These are phyloP conservation scores for Sporothrix phasma DNA, from an alignment of 2,329 filamentous ascomycete genomes.

Conservation along the genomic window DNA sequence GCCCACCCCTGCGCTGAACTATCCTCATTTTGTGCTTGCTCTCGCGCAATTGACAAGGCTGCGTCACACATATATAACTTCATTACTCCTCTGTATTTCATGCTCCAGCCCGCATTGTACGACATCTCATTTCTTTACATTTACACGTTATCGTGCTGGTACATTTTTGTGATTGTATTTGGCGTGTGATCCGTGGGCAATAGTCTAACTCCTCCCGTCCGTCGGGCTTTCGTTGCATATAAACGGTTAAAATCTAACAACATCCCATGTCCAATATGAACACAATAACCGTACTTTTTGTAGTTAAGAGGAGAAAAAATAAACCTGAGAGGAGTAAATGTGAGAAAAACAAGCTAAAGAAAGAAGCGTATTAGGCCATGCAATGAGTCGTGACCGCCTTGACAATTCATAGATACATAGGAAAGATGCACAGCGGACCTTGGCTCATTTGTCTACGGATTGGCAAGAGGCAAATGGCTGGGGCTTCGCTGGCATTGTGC, in stretches of 20 bases:
- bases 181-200: too few relatives aligned
- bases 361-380: too few relatives aligned
- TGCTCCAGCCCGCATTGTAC: neutral
- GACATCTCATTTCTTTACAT: neutral
- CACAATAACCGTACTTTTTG: neutral
- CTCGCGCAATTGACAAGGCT: neutral
- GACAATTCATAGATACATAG: neutral
- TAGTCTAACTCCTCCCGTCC: too few relatives aligned
- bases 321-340: slow-evolving; percentile 5
- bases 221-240: too few relatives aligned
- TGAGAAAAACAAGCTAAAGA: neutral
- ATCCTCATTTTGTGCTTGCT: too few relatives aligned
- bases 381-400: neutral
- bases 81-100: neutral
- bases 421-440: neutral
- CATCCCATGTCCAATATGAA: neutral
- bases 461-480: too few relatives aligned
- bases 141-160: neutral
- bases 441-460: neutral
- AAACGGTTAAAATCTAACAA: too few relatives aligned
- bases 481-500: neutral
- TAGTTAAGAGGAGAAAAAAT: neutral
- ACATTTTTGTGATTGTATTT: too few relatives aligned
- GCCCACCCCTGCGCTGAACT: neutral
- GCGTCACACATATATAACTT: too few relatives aligned